Evolutionary conservation across 805 yeast genomes (phyloP).

Genomic region (Spathaspora boniae): DNA sequence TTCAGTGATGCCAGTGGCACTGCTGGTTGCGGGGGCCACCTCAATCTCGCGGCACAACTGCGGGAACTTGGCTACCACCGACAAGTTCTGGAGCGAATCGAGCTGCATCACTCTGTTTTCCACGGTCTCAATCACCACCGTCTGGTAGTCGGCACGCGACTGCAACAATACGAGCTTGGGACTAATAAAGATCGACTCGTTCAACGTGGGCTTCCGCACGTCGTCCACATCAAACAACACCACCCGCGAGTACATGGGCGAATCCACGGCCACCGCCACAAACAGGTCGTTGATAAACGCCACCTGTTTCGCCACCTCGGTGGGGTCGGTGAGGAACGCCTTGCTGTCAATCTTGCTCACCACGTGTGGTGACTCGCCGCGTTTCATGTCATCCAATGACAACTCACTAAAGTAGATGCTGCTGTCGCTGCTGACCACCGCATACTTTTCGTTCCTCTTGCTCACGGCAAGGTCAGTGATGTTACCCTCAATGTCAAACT

Average conservation of each 20-base stretch:
- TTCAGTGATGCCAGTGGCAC: no score
- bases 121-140: conserved; percentile 55
- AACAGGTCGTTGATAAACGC: conserved; percentile 50
- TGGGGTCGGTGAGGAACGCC: conserved; percentile 31
- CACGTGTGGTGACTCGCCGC: conserved; percentile 46
- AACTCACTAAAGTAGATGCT: conserved; percentile 40
- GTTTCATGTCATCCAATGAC: conserved; percentile 44
- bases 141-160: conserved; percentile 49
- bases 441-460: conserved; percentile 54
- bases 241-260: conserved; percentile 47
- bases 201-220: conserved; percentile 34
- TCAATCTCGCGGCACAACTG: conserved; percentile 61
- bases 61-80: conserved; percentile 53
- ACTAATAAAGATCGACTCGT: conserved; percentile 40
- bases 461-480: conserved; percentile 66
- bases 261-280: conserved; percentile 60
- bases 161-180: conserved; percentile 56
- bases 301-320: conserved; percentile 60
- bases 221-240: conserved; percentile 48
- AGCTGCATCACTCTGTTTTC: conserved; percentile 56
- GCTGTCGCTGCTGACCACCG: conserved; percentile 49
- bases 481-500: conserved; percentile 44
- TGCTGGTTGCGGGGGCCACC: conserved; percentile 36
- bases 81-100: conserved; percentile 24
- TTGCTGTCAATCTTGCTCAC: conserved; percentile 26